Percentiles rank a stretch among this genome's conserved stretches.
These are phyloP conservation scores for Comarum palustre DNA, from an alignment of 306 rosid genomes.

Conservation along the genomic window DNA sequence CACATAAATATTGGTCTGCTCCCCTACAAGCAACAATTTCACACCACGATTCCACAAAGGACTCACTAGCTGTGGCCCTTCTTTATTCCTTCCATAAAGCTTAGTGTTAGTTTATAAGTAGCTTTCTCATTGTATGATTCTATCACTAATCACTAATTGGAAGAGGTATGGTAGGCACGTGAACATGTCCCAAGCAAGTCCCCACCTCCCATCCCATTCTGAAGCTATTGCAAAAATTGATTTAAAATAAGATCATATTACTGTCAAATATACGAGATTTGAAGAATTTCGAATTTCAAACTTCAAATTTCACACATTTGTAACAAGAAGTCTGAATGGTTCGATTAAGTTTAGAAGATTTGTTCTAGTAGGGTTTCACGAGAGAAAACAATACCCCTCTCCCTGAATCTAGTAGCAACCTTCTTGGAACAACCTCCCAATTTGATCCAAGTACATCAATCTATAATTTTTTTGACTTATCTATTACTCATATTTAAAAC, in stretches of 20 bases:
- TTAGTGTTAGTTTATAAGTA: slow-evolving; percentile 8
- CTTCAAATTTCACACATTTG: background rate
- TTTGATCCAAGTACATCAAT: background rate
- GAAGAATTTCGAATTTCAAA: background rate
- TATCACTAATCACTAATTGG: slow-evolving; percentile 22
- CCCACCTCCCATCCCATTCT: slow-evolving; percentile 16
- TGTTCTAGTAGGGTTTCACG: background rate
- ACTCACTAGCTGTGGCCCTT: background rate
- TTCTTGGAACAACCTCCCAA: slow-evolving; percentile 10
- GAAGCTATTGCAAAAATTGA: background rate
- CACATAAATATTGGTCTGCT: slow-evolving; percentile 14
- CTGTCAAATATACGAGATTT: too few species aligned
- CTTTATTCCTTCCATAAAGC: slow-evolving; percentile 7
- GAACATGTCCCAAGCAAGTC: slow-evolving; percentile 42
- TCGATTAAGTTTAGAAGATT: background rate
- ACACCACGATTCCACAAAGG: slow-evolving; percentile 34
- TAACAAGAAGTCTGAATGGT: background rate
- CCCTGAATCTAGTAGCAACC: background rate
- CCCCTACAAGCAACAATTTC: slow-evolving; percentile 26
- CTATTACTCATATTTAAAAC: background rate
- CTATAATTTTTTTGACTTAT: background rate
- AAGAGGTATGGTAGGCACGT: slow-evolving; percentile 42
- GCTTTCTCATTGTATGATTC: slow-evolving; percentile 4
- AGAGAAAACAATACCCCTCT: background rate
- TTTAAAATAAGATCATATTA: too few species aligned